Base-by-base conservation (phyloP, 306 rosid genomes). In the Cucumis cinereus region DNA sequence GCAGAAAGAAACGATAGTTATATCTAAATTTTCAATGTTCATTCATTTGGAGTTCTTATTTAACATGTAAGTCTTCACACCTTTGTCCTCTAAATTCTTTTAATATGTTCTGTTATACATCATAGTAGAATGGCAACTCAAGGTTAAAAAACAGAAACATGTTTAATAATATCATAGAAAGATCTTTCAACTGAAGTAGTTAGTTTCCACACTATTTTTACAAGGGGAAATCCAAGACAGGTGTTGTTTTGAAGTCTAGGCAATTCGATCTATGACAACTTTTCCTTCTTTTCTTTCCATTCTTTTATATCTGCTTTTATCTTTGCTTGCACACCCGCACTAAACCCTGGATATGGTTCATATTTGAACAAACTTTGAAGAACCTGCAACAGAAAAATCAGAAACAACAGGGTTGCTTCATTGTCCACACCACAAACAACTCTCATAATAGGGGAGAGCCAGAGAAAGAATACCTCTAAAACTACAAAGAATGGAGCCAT, bases 401-500 rank as follows among this genome's bases (percentile, higher is more conserved):
- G 35, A 26, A 73, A 22, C 70, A 62, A 79, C 38, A 67, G 49
- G 24, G 38, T 7, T 43, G 35, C 56, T 69, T 45, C 56, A 45
- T 13, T 43, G 15, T 68, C 20, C 22, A 69, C 36, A 45, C 74
- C 0, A 45, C 7, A 23, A 43, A 23, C 2, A 43, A 69, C n/a
- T 45, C 74, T 41, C 6, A 12, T 7, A 40, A 64, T 16, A 64
- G 2, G 7, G 24, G 56, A 69, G 30, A 40, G 1, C 5, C 22
- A 49, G 38, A 69, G 12, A 69, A 43, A 23, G 36, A 41, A 67
- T 80, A 90, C 96, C 98, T 92, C 98, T 53, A 92, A 84, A 81
- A 92, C 10, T 28, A 90, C 94, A 40, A 88, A 87, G 84, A 87
- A 94, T 59, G 98, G 98, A 67, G 89, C 96, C 96, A 91, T 89